Percentiles rank a stretch among this genome's conserved stretches.
These are phyloP conservation scores for Simplicillium aogashimaense DNA, from an alignment of 2,329 filamentous ascomycete species.

Conservation along the genomic window DNA sequence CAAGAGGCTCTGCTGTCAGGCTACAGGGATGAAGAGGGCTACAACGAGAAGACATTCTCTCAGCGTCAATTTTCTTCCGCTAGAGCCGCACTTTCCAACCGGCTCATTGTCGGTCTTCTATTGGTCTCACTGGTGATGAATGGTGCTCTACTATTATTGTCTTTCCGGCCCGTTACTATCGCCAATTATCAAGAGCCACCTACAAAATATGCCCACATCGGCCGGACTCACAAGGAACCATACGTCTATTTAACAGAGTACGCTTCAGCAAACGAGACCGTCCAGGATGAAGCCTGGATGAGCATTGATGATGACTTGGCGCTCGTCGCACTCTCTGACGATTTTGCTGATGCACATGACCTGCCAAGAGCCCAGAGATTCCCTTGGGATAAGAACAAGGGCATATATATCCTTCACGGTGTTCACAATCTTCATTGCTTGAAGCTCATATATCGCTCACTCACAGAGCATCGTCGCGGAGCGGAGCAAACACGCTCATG, in stretches of 20 bases:
- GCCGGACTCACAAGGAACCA: background rate
- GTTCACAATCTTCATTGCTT: conserved; percentile 20
- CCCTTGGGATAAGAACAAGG: conserved; percentile 18
- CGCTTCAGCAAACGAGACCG: background rate
- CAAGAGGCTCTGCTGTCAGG: too few relatives aligned
- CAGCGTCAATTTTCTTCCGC: too few relatives aligned
- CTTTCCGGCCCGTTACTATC: too few relatives aligned
- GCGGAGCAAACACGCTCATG: background rate
- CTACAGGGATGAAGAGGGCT: too few relatives aligned
- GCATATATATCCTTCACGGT: conserved; percentile 17
- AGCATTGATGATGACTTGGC: conserved; percentile 10
- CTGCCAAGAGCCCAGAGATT: conserved; percentile 15
- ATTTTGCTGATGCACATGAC: conserved; percentile 9
- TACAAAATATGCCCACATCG: background rate
- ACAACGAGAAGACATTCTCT: too few relatives aligned
- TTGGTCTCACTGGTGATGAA: too few relatives aligned
- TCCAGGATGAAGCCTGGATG: conserved; percentile 9
- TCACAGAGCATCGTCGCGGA: conserved; percentile 7
- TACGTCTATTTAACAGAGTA: background rate
- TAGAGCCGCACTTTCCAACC: too few relatives aligned
- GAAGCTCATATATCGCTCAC: conserved; percentile 9
- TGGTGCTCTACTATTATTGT: too few relatives aligned
- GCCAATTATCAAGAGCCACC: background rate
- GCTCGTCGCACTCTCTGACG: conserved; percentile 12
- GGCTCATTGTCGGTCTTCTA: too few relatives aligned